Evolutionary conservation across 2,329 filamentous ascomycete genomes (phyloP), one percentile per base, ranked within the genome.

Genomic region (Scedosporium minutisporum): DNA sequence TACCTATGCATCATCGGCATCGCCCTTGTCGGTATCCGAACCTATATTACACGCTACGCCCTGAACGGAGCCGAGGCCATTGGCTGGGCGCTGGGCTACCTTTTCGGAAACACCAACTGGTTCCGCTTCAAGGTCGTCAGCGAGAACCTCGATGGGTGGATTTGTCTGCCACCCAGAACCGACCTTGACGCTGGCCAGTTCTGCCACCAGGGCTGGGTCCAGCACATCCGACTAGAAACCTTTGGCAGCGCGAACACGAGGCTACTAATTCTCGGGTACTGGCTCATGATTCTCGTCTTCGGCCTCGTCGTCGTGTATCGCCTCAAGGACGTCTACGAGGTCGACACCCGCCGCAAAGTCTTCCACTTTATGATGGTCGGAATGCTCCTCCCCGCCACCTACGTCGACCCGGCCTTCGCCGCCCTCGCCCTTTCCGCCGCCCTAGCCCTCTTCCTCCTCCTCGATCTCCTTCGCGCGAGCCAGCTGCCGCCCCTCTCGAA

Each of bases 281-380:
- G 88, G 80, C 66, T 87, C 1, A 67, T 75, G 3, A 85, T 96
- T 62, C 82, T 97, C 16, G 71, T 83, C 16, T 71, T 85, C 1
- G 95, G 93, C 0, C 80, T 97, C 42, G 76, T 86, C 9, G 80
- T 90, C 3, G 90, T 97, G 6, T 84, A 95, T 61, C 84, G 82
- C 51, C 82, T 96, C 44, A 90, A 88, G 48, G 79, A 86, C 3
- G 79, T 90, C 59, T 93, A 90, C 67, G 93, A 97, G 75, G 93
- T 99, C 57, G 95, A 99, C 75, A 99, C 95, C 1, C 85, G 95
- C 59, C 87, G 95, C 60, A 99, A 99, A 74, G 90, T 97, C 25
- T 99, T 99, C 73, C 95, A 99, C 74, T 96, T 96, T 68, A 96
- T 93, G 82, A 97, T 97, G 89, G 93, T 97, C 6, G 86, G 87